Percentiles rank a stretch among this genome's conserved stretches.
Conservation (phyloP, 73 alveolate species). For the Blepharisma stoltei region DNA sequence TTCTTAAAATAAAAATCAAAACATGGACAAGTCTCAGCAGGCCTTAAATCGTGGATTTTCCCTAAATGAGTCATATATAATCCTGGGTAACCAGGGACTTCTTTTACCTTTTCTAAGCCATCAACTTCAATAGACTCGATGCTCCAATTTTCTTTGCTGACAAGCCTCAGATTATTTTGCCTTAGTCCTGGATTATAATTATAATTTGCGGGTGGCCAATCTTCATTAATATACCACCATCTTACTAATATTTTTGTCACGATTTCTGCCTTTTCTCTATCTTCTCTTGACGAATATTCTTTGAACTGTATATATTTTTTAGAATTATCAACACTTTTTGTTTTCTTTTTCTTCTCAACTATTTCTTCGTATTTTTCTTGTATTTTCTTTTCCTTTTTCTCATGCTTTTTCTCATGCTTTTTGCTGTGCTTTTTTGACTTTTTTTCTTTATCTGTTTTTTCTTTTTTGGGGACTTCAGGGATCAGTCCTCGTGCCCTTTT, state of each 20-base stretch:
- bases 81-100: conserved; percentile 62
- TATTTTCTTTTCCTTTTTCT: neutral
- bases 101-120: conserved; percentile 64
- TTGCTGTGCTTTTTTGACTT: neutral
- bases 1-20: conserved; percentile 52
- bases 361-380: neutral
- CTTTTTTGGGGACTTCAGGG: neutral
- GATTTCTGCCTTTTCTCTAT: conserved; percentile 29
- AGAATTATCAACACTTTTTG: neutral
- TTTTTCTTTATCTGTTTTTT: neutral
- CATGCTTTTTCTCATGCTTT: neutral
- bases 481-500: conserved; percentile 14
- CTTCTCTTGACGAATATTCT: neutral
- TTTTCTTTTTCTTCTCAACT: neutral
- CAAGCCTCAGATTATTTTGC: conserved; percentile 56
- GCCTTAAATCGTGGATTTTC: conserved; percentile 70
- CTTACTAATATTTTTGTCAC: conserved; percentile 34
- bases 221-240: conserved; percentile 74
- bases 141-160: conserved; percentile 63
- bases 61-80: conserved; percentile 60
- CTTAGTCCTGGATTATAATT: conserved; percentile 47
- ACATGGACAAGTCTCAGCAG: conserved; percentile 74
- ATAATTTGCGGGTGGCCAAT: conserved; percentile 82
- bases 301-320: conserved; percentile 22
- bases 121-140: conserved; percentile 60